These are phyloP conservation scores for Naganishia vaughanmartiniae DNA, from an alignment of 768 basidiomycete species.

Conservation along the genomic window DNA sequence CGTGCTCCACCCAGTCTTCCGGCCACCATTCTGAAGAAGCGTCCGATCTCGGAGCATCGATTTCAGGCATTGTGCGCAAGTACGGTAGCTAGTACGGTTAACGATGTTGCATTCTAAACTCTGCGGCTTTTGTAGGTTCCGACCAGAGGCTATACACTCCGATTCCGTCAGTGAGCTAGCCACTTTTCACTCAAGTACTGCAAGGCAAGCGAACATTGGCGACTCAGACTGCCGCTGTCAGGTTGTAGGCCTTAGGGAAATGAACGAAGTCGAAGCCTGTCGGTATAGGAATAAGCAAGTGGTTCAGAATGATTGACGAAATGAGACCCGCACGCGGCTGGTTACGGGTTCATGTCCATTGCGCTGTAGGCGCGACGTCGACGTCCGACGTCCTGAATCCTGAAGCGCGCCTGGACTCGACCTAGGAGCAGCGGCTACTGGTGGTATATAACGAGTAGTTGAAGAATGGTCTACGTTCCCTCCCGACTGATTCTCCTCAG, in stretches of 20 bases:
- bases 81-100: neutral
- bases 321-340: neutral
- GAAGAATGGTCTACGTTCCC: neutral
- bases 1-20: neutral
- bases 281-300: neutral
- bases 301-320: neutral
- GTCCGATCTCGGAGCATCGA: neutral
- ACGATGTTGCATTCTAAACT: neutral
- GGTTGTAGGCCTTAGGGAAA: no score
- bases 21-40: conserved; percentile 14
- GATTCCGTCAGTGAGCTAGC: neutral
- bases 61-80: neutral
- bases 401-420: no score
- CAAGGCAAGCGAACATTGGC: neutral
- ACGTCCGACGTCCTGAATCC: no score
- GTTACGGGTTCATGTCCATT: neutral
- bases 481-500: neutral
- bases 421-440: neutral
- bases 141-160: neutral
- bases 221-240: neutral
- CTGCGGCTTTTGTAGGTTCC: neutral
- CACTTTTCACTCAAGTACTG: neutral
- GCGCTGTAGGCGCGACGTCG: no score
- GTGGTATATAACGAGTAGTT: neutral
- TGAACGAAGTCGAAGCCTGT: no score